phyloP scores from a whole-genome alignment of 1,284 basidiomycete genomes.

The Sphagnurus paluster region DNA sequence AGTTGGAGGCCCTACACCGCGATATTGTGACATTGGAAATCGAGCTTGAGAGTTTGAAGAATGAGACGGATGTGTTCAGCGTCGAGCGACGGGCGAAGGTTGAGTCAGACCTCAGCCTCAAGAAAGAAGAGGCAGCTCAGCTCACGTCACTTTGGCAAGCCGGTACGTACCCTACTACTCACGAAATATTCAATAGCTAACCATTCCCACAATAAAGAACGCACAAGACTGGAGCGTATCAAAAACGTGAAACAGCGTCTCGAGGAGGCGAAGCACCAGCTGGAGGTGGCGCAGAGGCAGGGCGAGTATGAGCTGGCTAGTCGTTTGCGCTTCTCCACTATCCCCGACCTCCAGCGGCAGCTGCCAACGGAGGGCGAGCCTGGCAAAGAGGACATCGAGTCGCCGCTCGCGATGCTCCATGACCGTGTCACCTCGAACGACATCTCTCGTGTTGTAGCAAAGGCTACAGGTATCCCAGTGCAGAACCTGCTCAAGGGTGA shows the following conservation, averaged over 20 bases:
- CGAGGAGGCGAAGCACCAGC: slow-evolving; percentile 83
- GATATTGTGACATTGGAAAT: slow-evolving; percentile 88
- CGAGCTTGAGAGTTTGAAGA: slow-evolving; percentile 87
- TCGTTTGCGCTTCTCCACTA: slow-evolving; percentile 78
- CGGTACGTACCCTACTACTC: slow-evolving; percentile 36
- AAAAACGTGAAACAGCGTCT: slow-evolving; percentile 79
- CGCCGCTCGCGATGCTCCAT: slow-evolving; percentile 68
- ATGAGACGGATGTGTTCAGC: slow-evolving; percentile 84
- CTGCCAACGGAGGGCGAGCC: slow-evolving; percentile 64
- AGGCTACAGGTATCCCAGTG: slow-evolving; percentile 90
- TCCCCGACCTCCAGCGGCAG: slow-evolving; percentile 78
- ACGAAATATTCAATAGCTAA: background rate
- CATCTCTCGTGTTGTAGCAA: slow-evolving; percentile 87
- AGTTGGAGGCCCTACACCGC: slow-evolving; percentile 81
- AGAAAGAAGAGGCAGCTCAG: slow-evolving; percentile 60
- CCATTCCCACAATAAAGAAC: slow-evolving; percentile 49
- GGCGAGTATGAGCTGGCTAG: slow-evolving; percentile 85
- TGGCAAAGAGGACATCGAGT: slow-evolving; percentile 42
- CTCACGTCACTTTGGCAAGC: slow-evolving; percentile 76
- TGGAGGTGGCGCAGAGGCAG: slow-evolving; percentile 86
- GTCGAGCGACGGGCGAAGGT: slow-evolving; percentile 70
- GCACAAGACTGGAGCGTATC: slow-evolving; percentile 72
- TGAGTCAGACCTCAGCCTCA: slow-evolving; percentile 59
- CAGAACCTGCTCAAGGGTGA: slow-evolving; percentile 89
- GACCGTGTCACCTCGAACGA: slow-evolving; percentile 89